phyloP scores from a whole-genome alignment of 345 rosid genomes.

The Acer negundo region DNA sequence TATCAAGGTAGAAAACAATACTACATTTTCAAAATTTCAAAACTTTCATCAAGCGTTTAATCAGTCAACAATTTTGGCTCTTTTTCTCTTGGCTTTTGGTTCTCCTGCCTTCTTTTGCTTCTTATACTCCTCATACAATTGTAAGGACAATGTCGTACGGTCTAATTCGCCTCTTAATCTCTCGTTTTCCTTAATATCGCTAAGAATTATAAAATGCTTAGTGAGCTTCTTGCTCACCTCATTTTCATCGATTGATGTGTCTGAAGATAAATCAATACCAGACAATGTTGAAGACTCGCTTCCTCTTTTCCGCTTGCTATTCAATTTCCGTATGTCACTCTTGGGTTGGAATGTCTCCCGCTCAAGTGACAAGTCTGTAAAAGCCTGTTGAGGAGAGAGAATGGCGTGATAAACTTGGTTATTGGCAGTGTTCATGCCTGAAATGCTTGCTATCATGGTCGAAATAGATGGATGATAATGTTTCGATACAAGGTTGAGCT shows the following conservation, averaged over 20 bases:
- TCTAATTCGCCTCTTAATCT: conserved; percentile 50
- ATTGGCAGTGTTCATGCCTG: conserved; percentile 57
- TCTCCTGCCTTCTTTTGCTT: conserved; percentile 41
- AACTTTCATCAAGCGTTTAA: background rate
- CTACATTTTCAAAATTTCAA: background rate
- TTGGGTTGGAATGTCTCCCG: conserved; percentile 54
- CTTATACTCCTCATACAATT: conserved; percentile 53
- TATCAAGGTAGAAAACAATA: background rate
- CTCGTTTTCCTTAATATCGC: conserved; percentile 60
- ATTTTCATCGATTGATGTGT: conserved; percentile 34
- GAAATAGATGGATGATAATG: conserved; percentile 84
- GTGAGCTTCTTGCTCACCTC: conserved; percentile 54
- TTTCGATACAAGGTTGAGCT: conserved; percentile 71
- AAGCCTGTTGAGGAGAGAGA: conserved; percentile 78
- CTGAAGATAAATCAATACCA: conserved; percentile 10
- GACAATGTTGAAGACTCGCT: conserved; percentile 19
- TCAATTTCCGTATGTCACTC: conserved; percentile 34
- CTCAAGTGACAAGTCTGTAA: conserved; percentile 54
- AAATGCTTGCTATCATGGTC: conserved; percentile 53
- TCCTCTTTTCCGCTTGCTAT: conserved; percentile 60
- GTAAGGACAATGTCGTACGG: conserved; percentile 32
- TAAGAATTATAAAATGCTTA: conserved; percentile 54
- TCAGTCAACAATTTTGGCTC: background rate
- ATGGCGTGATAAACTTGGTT: conserved; percentile 56
- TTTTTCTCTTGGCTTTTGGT: conserved; percentile 28